A percentile compares a stretch with the other conserved stretches of the same genome.
Conservation (phyloP, 2,329 filamentous ascomycete genomes). For the Penicillium occitanis region DNA sequence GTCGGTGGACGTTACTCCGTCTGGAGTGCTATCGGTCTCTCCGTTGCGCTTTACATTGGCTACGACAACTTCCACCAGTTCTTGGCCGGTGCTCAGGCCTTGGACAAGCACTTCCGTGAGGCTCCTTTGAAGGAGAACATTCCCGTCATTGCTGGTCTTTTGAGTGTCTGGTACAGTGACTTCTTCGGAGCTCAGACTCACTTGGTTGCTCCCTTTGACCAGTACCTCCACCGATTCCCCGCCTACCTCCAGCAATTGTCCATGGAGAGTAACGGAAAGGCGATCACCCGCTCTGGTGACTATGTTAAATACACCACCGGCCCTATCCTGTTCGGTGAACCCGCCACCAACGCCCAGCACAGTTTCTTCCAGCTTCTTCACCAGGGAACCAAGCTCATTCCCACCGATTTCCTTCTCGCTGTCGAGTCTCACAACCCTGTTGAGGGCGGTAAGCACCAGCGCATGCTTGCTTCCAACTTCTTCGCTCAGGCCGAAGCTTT, state of each 20-base stretch:
- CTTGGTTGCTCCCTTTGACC: slow-evolving; percentile 95
- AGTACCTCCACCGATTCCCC: slow-evolving; percentile 98
- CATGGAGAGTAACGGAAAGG: slow-evolving; percentile 99
- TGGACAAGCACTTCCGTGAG: slow-evolving; percentile 97
- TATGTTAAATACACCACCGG: slow-evolving; percentile 98
- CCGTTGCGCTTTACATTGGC: slow-evolving; percentile 90
- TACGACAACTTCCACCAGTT: slow-evolving; percentile 98
- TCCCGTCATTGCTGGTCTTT: slow-evolving; percentile 81
- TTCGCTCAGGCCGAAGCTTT: slow-evolving; percentile 52
- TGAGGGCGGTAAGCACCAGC: slow-evolving; percentile 89
- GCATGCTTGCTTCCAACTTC: slow-evolving; percentile 54
- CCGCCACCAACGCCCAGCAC: slow-evolving; percentile 98
- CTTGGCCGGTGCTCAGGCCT: slow-evolving; percentile 88
- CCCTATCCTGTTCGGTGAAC: slow-evolving; percentile 94
- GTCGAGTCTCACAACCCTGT: slow-evolving; percentile 97
- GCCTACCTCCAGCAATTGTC: slow-evolving; percentile 98
- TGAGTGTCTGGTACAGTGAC: slow-evolving; percentile 98
- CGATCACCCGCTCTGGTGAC: slow-evolving; percentile 80
- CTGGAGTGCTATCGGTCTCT: slow-evolving; percentile 97
- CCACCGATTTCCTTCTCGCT: slow-evolving; percentile 95
- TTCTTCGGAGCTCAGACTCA: slow-evolving; percentile 99
- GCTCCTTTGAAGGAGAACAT: slow-evolving; percentile 94
- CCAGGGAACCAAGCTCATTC: slow-evolving; percentile 98
- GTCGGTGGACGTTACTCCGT: slow-evolving; percentile 97
- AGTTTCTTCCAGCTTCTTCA: slow-evolving; percentile 99